These are phyloP conservation scores for Saccharum officinarum DNA, from an alignment of 176 grass and related monocot genomes.

Conservation along the genomic window DNA sequence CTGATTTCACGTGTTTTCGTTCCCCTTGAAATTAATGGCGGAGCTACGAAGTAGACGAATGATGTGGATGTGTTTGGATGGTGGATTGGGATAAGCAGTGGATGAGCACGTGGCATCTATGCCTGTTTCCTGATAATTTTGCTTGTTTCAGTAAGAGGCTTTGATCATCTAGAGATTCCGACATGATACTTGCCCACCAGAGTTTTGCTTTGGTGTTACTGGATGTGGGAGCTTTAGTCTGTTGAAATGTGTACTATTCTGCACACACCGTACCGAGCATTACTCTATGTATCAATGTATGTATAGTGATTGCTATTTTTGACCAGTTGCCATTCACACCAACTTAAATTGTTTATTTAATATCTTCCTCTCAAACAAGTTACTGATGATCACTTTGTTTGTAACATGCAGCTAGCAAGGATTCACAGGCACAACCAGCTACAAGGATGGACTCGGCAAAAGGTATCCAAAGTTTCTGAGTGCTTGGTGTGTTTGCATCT, in stretches of 20 bases:
- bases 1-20: neutral
- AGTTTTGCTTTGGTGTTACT: conserved; percentile 13
- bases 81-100: neutral
- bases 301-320: neutral
- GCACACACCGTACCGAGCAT: neutral
- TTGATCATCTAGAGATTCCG: neutral
- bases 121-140: conserved; percentile 8
- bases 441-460: conserved; percentile 96
- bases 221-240: neutral
- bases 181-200: neutral
- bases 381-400: conserved; percentile 3
- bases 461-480: conserved; percentile 51
- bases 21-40: neutral
- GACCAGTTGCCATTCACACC: conserved; percentile 3
- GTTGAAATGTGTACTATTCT: neutral
- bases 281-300: neutral
- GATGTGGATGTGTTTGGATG: neutral
- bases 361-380: neutral
- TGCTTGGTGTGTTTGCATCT: conserved; percentile 6
- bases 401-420: conserved; percentile 64
- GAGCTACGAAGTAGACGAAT: neutral
- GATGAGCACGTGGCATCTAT: neutral
- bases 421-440: conserved; percentile 80
- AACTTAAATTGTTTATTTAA: neutral
- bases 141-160: neutral